Percentiles rank a stretch among this genome's conserved stretches.
Evolutionary conservation across 129 eudicot species (phyloP).

Genomic region (Pulicaria dysenterica): DNA sequence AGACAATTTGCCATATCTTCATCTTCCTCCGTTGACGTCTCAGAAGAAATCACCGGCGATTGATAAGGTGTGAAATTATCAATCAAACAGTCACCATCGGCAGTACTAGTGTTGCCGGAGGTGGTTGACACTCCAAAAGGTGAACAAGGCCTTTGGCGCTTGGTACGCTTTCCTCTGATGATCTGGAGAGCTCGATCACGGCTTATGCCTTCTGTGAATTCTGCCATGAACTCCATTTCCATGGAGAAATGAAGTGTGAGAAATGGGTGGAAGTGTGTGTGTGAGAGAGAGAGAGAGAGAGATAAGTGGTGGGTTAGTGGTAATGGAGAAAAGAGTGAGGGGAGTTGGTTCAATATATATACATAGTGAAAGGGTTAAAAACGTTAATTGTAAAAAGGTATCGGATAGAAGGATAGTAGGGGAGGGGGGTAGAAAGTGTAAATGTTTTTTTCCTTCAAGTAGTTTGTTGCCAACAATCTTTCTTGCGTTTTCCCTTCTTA

Average conservation of each 20-base stretch:
- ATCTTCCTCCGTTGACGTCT: conserved; percentile 54
- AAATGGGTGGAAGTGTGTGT: conserved; percentile 9
- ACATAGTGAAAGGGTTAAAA: conserved; percentile 39
- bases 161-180: conserved; percentile 65
- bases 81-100: conserved; percentile 20
- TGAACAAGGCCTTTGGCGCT: conserved; percentile 52
- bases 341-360: conserved; percentile 35
- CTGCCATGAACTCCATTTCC: conserved; percentile 55
- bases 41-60: conserved; percentile 43
- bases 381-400: conserved; percentile 27
- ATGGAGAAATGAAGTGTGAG: conserved; percentile 25
- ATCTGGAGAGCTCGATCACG: conserved; percentile 36
- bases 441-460: conserved; percentile 17
- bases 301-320: conserved; percentile 22
- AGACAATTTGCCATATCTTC: conserved; percentile 87
- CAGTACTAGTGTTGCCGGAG: conserved; percentile 26
- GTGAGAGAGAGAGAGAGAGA: conserved; percentile 20
- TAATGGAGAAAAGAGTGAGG: conserved; percentile 28
- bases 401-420: not conserved
- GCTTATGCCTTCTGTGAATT: conserved; percentile 34
- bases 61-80: conserved; percentile 12
- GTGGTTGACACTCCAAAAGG: conserved; percentile 18
- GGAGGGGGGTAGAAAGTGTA: conserved; percentile 30
- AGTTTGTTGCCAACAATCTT: conserved; percentile 42
- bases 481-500: conserved; percentile 35